Base-by-base conservation (phyloP, 208 protist species). In the Wallacemonas collosoma region DNA sequence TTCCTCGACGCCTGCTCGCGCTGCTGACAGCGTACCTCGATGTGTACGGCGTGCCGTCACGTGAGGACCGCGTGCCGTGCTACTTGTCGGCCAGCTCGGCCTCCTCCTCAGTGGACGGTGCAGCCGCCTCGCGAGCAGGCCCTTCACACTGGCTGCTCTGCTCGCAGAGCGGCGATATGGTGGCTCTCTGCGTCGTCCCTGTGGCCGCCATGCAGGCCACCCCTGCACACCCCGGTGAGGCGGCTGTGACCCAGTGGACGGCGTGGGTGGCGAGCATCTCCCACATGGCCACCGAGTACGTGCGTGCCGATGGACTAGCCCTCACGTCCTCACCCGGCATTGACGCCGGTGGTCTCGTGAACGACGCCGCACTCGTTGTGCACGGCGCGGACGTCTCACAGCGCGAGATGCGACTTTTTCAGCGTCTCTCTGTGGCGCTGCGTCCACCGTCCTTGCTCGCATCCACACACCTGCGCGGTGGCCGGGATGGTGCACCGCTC, bases 1-100 rank as follows among this genome's bases (percentile, higher is more conserved):
- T 65, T 50, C 60, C 60, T 8, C 60, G 60, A 8, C 60, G 60
- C 7, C 43, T 65, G 40, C 40, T 65, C 5, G 43, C 60, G 43
- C 60, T 65, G 7, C n/a, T 65, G 11, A 65, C 43, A 11, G 38
- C 43, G 60, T 65, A 65, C 60, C 9, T 65, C 41, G 60, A 65
- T 45, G 60, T 50, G 15, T 65, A 65, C 60, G 60, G 60, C 15
- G 60, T 65, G 60, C 60, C 60, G 6, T 8, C 60, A 5, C 40
- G 3, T 6, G 60, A 17, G 7, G 60, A 65, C 17, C 40, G 26
- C 40, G 40, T 65, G n/a, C 60, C 60, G 43, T 65, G 38, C n/a
- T 50, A 65, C 40, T n/a, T 65, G n/a, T 17, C 50, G 15, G 14
- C 60, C 11, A 51, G 6, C 57, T 17, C 57, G 17, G n/a, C 38